Evolutionary conservation across 1,139 yeast species (phyloP).

Genomic region (Ogataea hybrid): DNA sequence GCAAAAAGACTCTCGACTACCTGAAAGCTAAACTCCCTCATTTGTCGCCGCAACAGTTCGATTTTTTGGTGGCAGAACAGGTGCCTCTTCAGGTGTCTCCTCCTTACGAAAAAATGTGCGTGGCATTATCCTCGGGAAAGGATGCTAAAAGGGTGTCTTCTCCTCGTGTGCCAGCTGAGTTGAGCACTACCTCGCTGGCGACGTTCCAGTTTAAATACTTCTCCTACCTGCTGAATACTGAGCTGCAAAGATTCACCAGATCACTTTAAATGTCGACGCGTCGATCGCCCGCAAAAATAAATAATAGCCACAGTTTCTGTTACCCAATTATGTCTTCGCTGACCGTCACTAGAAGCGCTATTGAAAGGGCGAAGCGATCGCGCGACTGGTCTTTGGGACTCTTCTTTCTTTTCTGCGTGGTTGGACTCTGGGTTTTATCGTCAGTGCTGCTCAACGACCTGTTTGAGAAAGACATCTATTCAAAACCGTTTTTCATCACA

Average conservation of each 20-base stretch:
- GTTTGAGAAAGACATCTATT: slow-evolving; percentile 64
- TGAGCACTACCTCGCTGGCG: slow-evolving; percentile 12
- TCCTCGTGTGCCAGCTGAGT: slow-evolving; percentile 5
- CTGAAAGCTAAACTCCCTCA: slow-evolving; percentile 7
- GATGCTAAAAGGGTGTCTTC: not conserved
- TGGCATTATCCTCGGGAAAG: not conserved
- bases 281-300: slow-evolving; percentile 1
- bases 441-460: slow-evolving; percentile 75
- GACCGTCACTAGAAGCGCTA: slow-evolving; percentile 9
- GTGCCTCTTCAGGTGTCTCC: slow-evolving; percentile 14
- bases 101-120: slow-evolving; percentile 7
- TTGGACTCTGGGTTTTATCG: slow-evolving; percentile 83
- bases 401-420: slow-evolving; percentile 67
- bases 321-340: not conserved
- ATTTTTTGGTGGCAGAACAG: slow-evolving; percentile 9
- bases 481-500: slow-evolving; percentile 93
- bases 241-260: slow-evolving; percentile 1
- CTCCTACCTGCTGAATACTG: slow-evolving; percentile 7
- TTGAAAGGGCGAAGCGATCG: slow-evolving; percentile 16
- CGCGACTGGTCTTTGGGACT: slow-evolving; percentile 76
- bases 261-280: slow-evolving; percentile 5
- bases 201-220: slow-evolving; percentile 14
- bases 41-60: slow-evolving; percentile 7
- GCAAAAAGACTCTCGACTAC: slow-evolving; percentile 11
- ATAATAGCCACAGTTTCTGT: not conserved